phyloP scores from a whole-genome alignment of 768 basidiomycete species.

The Melanogaster broomeanus region DNA sequence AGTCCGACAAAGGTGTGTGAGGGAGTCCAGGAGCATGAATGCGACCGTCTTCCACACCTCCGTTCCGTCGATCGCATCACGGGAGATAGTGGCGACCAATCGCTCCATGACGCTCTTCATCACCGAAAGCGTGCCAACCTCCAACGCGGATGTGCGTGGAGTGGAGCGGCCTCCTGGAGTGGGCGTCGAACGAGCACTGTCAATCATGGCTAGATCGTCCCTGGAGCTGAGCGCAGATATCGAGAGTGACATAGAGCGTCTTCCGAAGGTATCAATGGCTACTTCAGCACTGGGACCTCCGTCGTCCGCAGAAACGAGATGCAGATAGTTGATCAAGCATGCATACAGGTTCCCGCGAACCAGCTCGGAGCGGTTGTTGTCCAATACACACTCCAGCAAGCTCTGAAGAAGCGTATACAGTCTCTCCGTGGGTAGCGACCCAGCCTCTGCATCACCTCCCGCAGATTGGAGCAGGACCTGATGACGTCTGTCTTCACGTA shows the following conservation, averaged over 20 bases:
- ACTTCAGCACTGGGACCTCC: constrained; percentile 11
- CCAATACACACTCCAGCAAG: constrained; percentile 72
- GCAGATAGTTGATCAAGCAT: constrained; percentile 84
- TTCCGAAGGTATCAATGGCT: constrained; percentile 21
- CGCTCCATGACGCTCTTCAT: constrained; percentile 73
- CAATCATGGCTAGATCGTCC: constrained; percentile 41
- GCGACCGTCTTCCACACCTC: constrained; percentile 98
- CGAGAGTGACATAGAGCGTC: constrained; percentile 28
- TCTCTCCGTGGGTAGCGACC: constrained; percentile 78
- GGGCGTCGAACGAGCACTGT: constrained; percentile 30
- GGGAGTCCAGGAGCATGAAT: constrained; percentile 84
- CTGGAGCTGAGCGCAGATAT: constrained; percentile 38
- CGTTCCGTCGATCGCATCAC: constrained; percentile 93
- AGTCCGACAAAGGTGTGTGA: constrained; percentile 67
- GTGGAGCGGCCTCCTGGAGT: constrained; percentile 8
- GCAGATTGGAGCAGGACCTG: constrained; percentile 68
- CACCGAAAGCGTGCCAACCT: constrained; percentile 62
- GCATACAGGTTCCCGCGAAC: constrained; percentile 97
- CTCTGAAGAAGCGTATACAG: constrained; percentile 72
- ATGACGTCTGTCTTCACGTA: constrained; percentile 80
- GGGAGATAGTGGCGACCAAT: constrained; percentile 67
- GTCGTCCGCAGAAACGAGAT: constrained; percentile 48
- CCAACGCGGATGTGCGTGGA: constrained; percentile 42
- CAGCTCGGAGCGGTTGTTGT: constrained; percentile 77
- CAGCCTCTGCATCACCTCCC: constrained; percentile 60